Evolutionary conservation across 1,284 basidiomycete species (phyloP), one percentile per base, ranked within the genome.

Genomic region (Wallemia ichthyophaga): DNA sequence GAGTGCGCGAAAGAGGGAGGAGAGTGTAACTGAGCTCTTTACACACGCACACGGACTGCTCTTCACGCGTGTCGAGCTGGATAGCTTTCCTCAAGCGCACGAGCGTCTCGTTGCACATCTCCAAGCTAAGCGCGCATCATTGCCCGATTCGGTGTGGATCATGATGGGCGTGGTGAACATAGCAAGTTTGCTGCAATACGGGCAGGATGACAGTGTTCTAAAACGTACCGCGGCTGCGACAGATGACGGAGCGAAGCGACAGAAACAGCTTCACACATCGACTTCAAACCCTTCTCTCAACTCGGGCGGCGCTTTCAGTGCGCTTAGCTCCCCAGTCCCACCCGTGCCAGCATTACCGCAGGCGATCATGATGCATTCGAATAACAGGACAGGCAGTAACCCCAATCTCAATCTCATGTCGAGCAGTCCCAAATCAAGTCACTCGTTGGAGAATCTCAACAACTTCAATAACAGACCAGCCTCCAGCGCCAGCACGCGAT

Each of bases 11-110:
- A 80, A 53, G 74, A 80, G 76, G 11, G 81, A 87, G 0, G 87
- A 92, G 1, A 75, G 74, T 0, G 78, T 79, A 0, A 72, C 81
- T 1, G 88, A 92, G 56, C 76, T 94, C 1, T 96, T 96, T 63
- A 78, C 95, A 13, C 78, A 88, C 32, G 72, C 96, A 1, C 92
- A 96, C 63, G 91, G 91, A 25, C 86, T 94, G 83, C 75, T 98
- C 1, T 92, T 95, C 71, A 95, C 91, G 11, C 82, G 83, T 63
- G 85, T 94, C 62, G 79, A 92, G 64, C 78, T 96, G 23, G 91
- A 98, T 69, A 83, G 88, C 68, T 96, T 96, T 66, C 72, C 77
- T 48, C 74, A 79, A 0, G 81, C 82, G 0, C 78, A 88, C 57
- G 82, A 81, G 1, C 81, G 86, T 27, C 85, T 94, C 67, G 75